Percentiles rank a stretch among this genome's conserved stretches.
phyloP scores from a whole-genome alignment of 768 basidiomycete species.

The Macrolepiota fuliginosa region DNA sequence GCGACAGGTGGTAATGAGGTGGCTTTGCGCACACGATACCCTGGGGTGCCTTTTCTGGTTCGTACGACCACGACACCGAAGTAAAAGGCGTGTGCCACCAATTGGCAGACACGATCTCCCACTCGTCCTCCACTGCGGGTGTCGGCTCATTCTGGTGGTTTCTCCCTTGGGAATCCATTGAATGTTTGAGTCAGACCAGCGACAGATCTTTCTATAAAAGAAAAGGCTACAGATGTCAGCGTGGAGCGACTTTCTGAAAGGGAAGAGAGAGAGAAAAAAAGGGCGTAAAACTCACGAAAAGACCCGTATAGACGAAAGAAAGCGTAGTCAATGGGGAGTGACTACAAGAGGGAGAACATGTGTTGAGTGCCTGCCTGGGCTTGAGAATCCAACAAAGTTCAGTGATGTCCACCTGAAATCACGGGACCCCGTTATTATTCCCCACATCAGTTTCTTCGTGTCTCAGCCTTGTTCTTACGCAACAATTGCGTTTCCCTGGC shows the following conservation, averaged over 20 bases:
- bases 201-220: slow-evolving; percentile 5
- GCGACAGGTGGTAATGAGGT: slow-evolving; percentile 31
- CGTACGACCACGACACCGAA: slow-evolving; percentile 39
- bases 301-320: neutral
- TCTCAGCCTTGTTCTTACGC: slow-evolving; percentile 1
- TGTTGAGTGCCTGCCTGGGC: slow-evolving; percentile 14
- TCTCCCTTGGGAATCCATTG: slow-evolving; percentile 3
- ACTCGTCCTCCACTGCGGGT: slow-evolving; percentile 32
- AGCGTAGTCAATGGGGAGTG: neutral
- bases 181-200: neutral
- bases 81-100: slow-evolving; percentile 41
- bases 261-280: neutral
- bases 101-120: slow-evolving; percentile 35
- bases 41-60: slow-evolving; percentile 18
- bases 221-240: neutral
- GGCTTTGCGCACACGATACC: slow-evolving; percentile 24
- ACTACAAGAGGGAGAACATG: slow-evolving; percentile 13
- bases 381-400: slow-evolving; percentile 12
- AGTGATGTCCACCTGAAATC: slow-evolving; percentile 10
- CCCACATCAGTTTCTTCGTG: slow-evolving; percentile 1
- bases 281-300: neutral
- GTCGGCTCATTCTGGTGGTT: slow-evolving; percentile 11
- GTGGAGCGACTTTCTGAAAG: neutral
- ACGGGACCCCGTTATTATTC: slow-evolving; percentile 9
- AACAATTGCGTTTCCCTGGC: neutral